Base-by-base conservation (phyloP, 148 eudicot genomes). In the Rhododendron ovatum region DNA sequence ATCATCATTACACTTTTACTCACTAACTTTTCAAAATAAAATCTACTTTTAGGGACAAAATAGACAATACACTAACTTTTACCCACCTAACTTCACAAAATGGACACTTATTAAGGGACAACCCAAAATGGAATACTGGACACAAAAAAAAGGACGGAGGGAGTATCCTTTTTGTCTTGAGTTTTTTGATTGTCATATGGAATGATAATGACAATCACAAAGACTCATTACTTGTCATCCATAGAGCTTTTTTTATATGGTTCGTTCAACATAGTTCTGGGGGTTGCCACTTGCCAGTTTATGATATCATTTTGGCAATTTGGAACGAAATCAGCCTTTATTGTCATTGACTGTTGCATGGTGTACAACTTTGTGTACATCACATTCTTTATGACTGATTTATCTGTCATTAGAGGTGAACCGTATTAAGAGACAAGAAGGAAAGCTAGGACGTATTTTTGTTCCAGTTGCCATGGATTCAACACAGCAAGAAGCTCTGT, bases 401-500 rank as follows among this genome's bases (percentile, higher is more conserved):
- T 84, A 67, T 78, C 50, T 61, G 74, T 83, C 20, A 81, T 37
- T 61, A 90, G 92, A 86, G 74, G 84, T 75, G 41, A 87, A 78
- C 74, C 30, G 73, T 81, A 28, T 17, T 55, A 82, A 84, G 69
- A 26, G 82, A 51, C 86, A 87, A 85, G 87, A 90, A 91, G 92
- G 88, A 76, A 89, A 86, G 86, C 87, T 57, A 74, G 88, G 90
- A 67, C 90, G 92, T n/a, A 88, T 92, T 45, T 65, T 91, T 28
- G 82, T 95, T 86, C 90, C 92, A 85, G 87, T 90, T 84, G 80
- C 90, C 83, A 92, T 90, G 90, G 99, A 97, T 92, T 87, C 92
- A 61, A 88, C 92, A 86, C 98, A 97, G 87, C 89, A 89, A 86
- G 98, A 97, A 93, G 96, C 99, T 87, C 80, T 97, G 30, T 84